These are phyloP conservation scores for Arabis hirsuta DNA, from an alignment of 345 rosid species.

Conservation along the genomic window DNA sequence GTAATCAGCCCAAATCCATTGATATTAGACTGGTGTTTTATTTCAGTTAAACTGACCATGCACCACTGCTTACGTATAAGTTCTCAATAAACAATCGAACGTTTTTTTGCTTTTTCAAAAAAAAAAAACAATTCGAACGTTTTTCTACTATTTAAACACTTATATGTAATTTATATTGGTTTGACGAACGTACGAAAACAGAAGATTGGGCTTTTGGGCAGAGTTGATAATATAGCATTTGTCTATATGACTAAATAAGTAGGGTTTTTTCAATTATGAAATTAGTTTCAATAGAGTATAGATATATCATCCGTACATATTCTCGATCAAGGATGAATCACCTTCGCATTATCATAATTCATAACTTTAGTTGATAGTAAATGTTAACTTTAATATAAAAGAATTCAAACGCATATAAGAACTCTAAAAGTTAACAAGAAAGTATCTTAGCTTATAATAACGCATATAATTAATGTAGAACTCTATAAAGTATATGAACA, in stretches of 20 bases:
- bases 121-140: neutral
- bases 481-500: neutral
- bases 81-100: neutral
- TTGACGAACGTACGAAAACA: neutral
- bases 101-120: neutral
- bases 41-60: slow-evolving; percentile 18
- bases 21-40: neutral
- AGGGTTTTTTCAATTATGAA: slow-evolving; percentile 3
- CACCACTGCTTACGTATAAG: neutral
- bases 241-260: too few relatives aligned
- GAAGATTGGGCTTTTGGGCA: slow-evolving; percentile 19
- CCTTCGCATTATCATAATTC: slow-evolving; percentile 5
- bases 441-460: neutral
- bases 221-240: slow-evolving; percentile 1
- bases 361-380: neutral
- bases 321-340: slow-evolving; percentile 24
- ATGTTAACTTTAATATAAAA: neutral
- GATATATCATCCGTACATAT: slow-evolving; percentile 22
- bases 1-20: slow-evolving; percentile 4
- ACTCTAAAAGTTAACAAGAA: too few relatives aligned
- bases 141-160: neutral
- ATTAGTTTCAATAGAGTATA: neutral
- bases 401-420: too few relatives aligned
- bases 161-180: neutral
- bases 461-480: neutral